Percentiles rank a stretch among this genome's conserved stretches.
phyloP scores from a whole-genome alignment of 768 basidiomycete species.

The button mushroom (Agaricus bisporus) region DNA sequence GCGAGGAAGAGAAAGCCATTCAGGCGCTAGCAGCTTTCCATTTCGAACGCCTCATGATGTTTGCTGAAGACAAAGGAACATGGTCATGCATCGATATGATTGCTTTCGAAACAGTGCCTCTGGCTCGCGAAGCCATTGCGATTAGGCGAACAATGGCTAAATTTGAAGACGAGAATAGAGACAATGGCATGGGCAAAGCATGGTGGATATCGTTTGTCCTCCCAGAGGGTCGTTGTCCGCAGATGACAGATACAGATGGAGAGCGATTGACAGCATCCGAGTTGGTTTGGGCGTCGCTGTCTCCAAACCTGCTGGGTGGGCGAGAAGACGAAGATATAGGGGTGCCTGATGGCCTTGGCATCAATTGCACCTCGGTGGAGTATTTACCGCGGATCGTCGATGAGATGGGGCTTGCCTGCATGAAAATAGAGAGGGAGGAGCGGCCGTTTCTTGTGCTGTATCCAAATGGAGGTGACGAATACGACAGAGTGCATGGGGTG shows the following conservation, averaged over 20 bases:
- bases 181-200: constrained; percentile 36
- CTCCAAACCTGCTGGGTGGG: constrained; percentile 6
- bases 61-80: constrained; percentile 36
- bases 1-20: constrained; percentile 33
- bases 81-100: constrained; percentile 59
- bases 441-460: constrained; percentile 60
- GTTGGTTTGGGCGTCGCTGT: constrained; percentile 37
- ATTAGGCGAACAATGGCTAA: constrained; percentile 53
- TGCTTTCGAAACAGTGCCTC: constrained; percentile 76
- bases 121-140: constrained; percentile 57
- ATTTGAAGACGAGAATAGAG: constrained; percentile 22
- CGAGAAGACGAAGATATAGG: constrained; percentile 8
- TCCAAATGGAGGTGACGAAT: constrained; percentile 62
- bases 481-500: constrained; percentile 36
- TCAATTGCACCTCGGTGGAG: constrained; percentile 63
- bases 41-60: constrained; percentile 49
- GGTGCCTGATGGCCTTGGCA: constrained; percentile 52
- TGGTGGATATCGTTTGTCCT: constrained; percentile 77
- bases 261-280: constrained; percentile 26
- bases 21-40: constrained; percentile 58
- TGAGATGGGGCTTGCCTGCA: constrained; percentile 25
- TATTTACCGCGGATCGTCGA: constrained; percentile 34
- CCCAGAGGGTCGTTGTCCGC: constrained; percentile 42
- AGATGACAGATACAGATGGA: constrained; percentile 22
- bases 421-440: constrained; percentile 6